These are phyloP conservation scores for Fusarium sp. DNA, from an alignment of 2,329 filamentous ascomycete genomes.

Conservation along the genomic window DNA sequence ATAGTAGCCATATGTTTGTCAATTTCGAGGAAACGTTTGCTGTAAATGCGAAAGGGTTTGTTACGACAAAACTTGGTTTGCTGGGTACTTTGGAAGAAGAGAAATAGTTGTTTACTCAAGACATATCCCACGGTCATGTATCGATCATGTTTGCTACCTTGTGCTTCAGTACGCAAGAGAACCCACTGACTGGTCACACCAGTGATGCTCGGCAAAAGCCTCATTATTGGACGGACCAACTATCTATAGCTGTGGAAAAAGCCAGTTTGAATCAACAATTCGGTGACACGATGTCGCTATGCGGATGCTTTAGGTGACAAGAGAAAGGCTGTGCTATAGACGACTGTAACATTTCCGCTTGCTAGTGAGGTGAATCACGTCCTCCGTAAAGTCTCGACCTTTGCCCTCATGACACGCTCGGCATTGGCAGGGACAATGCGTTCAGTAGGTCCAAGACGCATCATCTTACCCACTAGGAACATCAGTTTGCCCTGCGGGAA, in stretches of 20 bases:
- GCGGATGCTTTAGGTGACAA: constrained; percentile 27
- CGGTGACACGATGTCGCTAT: constrained; percentile 38
- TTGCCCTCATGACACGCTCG: constrained; percentile 59
- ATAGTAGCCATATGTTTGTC: constrained; percentile 33
- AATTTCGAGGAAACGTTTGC: constrained; percentile 12
- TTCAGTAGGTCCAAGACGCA: constrained; percentile 65
- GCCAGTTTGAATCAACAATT: constrained; percentile 13
- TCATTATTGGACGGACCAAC: constrained; percentile 34
- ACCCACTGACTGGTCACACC: constrained; percentile 31
- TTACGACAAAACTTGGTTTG: constrained; percentile 19
- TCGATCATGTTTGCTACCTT: constrained; percentile 40
- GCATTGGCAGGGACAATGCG: constrained; percentile 66
- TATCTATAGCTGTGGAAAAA: constrained; percentile 30
- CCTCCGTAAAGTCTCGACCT: constrained; percentile 44
- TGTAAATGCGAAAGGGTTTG: constrained; percentile 9
- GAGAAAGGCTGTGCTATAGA: constrained; percentile 26
- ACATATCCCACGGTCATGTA: constrained; percentile 10
- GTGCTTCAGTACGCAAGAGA: constrained; percentile 35
- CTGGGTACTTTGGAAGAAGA: constrained; percentile 9
- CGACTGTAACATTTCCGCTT: constrained; percentile 15
- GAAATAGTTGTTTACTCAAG: constrained; percentile 25
- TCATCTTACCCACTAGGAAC: constrained; percentile 71
- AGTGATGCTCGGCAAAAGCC: constrained; percentile 33
- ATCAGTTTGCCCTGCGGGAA: constrained; percentile 71
- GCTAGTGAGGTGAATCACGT: constrained; percentile 22